Percentiles rank a stretch among this genome's conserved stretches.
phyloP scores from a whole-genome alignment of 2,329 filamentous ascomycete genomes.

The Aspergillus texensis region DNA sequence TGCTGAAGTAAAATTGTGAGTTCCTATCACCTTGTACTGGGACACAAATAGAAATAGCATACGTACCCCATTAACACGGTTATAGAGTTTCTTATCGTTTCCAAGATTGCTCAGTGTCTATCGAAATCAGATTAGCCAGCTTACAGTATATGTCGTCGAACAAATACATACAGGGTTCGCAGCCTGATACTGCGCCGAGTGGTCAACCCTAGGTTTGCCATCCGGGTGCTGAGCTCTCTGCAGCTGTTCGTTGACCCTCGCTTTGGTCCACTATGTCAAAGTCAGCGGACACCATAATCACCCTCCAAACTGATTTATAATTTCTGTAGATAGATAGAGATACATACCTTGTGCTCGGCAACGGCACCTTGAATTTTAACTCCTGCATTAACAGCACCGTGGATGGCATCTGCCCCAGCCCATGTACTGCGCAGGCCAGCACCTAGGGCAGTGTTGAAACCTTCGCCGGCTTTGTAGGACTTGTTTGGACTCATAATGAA shows the following conservation, averaged over 20 bases:
- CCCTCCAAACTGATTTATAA: background rate
- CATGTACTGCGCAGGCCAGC: background rate
- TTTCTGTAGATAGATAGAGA: background rate
- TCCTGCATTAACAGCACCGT: background rate
- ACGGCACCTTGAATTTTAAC: background rate
- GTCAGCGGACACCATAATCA: background rate
- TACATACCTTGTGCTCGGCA: background rate
- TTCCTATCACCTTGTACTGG: background rate
- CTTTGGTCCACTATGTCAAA: background rate
- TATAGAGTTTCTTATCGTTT: background rate
- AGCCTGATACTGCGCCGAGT: background rate
- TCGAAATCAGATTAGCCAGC: background rate
- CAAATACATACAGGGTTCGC: background rate
- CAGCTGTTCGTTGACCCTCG: background rate
- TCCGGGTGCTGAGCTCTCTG: background rate
- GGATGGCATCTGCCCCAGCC: background rate
- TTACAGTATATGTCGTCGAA: slow-evolving; percentile 28
- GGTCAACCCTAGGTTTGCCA: background rate
- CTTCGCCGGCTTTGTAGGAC: background rate
- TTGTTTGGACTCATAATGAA: background rate
- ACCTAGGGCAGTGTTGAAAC: background rate
- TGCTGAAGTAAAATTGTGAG: background rate
- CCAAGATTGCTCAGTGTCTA: background rate
- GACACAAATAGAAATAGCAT: background rate
- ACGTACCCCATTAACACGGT: background rate